phyloP scores from a whole-genome alignment of 2,329 filamentous ascomycete species.

The Xylaria digitata region DNA sequence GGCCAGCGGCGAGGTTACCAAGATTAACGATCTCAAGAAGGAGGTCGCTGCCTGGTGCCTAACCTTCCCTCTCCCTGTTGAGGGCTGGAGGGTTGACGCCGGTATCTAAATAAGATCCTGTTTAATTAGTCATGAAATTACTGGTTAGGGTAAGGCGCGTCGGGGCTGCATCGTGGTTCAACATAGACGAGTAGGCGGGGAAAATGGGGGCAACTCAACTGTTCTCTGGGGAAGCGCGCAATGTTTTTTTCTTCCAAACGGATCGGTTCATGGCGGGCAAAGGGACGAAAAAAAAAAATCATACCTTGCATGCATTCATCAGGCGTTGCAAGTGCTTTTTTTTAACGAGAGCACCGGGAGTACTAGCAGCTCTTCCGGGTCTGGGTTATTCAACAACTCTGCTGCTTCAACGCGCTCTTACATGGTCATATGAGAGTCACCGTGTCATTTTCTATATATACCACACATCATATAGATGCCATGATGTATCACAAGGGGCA shows the following conservation, averaged over 20 bases:
- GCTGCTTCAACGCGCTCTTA: constrained; percentile 57
- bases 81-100: constrained; percentile 73
- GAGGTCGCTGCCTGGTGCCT: constrained; percentile 90
- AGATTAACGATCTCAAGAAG: constrained; percentile 87
- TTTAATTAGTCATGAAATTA: constrained; percentile 21
- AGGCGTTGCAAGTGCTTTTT: constrained; percentile 49
- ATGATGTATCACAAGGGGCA: constrained; percentile 2
- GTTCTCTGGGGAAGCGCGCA: constrained; percentile 46
- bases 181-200: constrained; percentile 44
- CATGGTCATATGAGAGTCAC: neutral
- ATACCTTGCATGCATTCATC: constrained; percentile 48
- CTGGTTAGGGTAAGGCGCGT: constrained; percentile 32
- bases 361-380: constrained; percentile 45
- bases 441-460: constrained; percentile 31
- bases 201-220: constrained; percentile 50
- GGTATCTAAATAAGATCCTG: constrained; percentile 59
- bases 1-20: constrained; percentile 77
- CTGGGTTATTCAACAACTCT: constrained; percentile 46
- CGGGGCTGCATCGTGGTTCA: constrained; percentile 46
- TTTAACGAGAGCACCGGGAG: constrained; percentile 43
- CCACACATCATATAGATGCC: constrained; percentile 17
- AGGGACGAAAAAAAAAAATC: constrained; percentile 27
- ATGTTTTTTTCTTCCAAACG: constrained; percentile 38
- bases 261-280: constrained; percentile 27
- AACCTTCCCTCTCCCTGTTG: constrained; percentile 91